Evolutionary conservation across 1,284 basidiomycete genomes (phyloP).

Genomic region (Anthracocystis walkeri): DNA sequence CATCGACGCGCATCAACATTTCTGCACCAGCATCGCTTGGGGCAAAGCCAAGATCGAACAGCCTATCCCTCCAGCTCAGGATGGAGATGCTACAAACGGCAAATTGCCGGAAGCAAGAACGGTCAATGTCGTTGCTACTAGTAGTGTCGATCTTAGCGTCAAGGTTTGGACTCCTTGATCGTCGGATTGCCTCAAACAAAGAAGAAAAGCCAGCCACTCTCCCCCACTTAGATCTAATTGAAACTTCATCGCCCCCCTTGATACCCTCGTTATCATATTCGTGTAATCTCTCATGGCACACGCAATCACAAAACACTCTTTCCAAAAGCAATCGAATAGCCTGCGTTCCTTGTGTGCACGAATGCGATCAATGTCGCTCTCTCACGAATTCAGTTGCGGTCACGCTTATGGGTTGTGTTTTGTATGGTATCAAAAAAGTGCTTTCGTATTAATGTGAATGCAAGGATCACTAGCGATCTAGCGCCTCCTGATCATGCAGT

Average conservation of each 20-base stretch:
- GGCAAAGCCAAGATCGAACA: constrained; percentile 60
- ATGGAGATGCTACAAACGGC: constrained; percentile 28
- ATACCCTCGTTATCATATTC: constrained; percentile 25
- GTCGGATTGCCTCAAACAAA: neutral
- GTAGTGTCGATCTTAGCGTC: constrained; percentile 61
- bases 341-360: too few species aligned
- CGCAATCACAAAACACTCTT: neutral
- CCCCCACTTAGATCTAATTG: neutral
- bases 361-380: neutral
- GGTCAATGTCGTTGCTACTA: constrained; percentile 67
- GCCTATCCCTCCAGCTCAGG: constrained; percentile 45
- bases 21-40: constrained; percentile 73
- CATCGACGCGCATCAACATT: constrained; percentile 86
- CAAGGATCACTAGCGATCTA: neutral
- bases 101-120: constrained; percentile 38
- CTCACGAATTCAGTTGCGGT: neutral
- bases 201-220: neutral
- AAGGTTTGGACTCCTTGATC: constrained; percentile 65
- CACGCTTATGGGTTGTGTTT: neutral
- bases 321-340: too few species aligned
- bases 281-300: neutral
- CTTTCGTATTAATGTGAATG: neutral
- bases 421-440: neutral
- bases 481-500: too few species aligned
- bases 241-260: neutral